These are phyloP conservation scores for Anthracocystis walkeri DNA, from an alignment of 1,284 basidiomycete species.

Conservation along the genomic window DNA sequence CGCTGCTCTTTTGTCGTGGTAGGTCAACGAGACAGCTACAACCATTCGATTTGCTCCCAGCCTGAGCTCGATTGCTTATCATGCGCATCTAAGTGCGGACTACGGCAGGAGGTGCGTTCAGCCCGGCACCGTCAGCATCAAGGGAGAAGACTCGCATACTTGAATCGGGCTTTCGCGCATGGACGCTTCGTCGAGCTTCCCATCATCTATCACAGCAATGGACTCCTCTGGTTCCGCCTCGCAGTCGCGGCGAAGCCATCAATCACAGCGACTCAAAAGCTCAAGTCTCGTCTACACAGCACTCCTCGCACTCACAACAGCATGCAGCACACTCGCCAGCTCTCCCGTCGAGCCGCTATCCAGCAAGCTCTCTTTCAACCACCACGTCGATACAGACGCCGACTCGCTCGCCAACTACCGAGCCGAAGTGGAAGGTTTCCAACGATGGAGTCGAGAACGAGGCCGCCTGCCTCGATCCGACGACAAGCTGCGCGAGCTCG, in stretches of 20 bases:
- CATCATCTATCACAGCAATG: background rate
- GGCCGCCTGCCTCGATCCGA: slow-evolving; percentile 56
- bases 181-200: background rate
- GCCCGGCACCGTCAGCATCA: background rate
- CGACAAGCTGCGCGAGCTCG: slow-evolving; percentile 72
- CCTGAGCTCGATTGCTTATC: background rate
- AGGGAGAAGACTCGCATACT: background rate
- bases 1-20: background rate
- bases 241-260: background rate
- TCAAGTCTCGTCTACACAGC: slow-evolving; percentile 7
- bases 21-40: background rate
- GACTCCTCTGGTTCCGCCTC: background rate
- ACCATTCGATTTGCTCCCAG: background rate
- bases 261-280: background rate
- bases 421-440: slow-evolving; percentile 48
- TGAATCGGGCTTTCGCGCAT: background rate
- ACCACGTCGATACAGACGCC: slow-evolving; percentile 34
- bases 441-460: slow-evolving; percentile 47
- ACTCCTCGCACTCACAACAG: slow-evolving; percentile 12
- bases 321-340: slow-evolving; percentile 20
- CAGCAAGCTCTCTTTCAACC: slow-evolving; percentile 40
- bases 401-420: slow-evolving; percentile 39
- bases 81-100: background rate
- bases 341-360: slow-evolving; percentile 33
- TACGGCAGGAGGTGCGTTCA: slow-evolving; percentile 9